A percentile compares a stretch with the other conserved stretches of the same genome.
phyloP scores from a whole-genome alignment of 805 yeast genomes.

The Teunomyces atbi region DNA sequence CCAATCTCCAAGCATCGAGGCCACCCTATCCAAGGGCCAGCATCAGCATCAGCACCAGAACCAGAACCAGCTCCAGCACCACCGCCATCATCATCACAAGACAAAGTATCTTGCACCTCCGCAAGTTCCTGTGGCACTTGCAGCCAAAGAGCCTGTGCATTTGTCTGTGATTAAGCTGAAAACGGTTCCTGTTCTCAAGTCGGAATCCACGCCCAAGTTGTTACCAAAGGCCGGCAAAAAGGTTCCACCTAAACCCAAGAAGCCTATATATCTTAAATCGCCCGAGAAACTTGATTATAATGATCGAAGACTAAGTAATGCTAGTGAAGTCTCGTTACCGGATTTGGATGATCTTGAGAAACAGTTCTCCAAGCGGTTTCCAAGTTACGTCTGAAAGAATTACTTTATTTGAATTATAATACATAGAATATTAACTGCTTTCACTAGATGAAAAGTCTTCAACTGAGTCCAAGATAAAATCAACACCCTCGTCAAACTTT shows the following conservation, averaged over 20 bases:
- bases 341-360: conserved; percentile 61
- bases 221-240: conserved; percentile 17
- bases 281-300: conserved; percentile 15
- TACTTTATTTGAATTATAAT: conserved; percentile 2
- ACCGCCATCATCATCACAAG: not conserved
- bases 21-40: not conserved
- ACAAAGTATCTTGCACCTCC: conserved; percentile 27
- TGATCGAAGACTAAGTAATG: conserved; percentile 28
- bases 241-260: conserved; percentile 66
- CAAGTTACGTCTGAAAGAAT: conserved; percentile 50
- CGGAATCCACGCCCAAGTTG: not conserved
- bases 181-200: not conserved
- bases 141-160: conserved; percentile 14
- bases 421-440: conserved; percentile 11
- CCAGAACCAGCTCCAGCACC: not conserved
- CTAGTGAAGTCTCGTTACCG: conserved; percentile 44
- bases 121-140: conserved; percentile 31
- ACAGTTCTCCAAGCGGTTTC: conserved; percentile 57
- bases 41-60: not conserved
- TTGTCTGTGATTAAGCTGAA: not conserved
- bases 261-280: conserved; percentile 54
- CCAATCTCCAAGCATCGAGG: conserved; percentile 5
- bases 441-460: conserved; percentile 47
- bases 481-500: conserved; percentile 80
- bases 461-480: conserved; percentile 75